phyloP scores from a whole-genome alignment of 371 early-diverging fungal species.

The Mucor circinelloides region DNA sequence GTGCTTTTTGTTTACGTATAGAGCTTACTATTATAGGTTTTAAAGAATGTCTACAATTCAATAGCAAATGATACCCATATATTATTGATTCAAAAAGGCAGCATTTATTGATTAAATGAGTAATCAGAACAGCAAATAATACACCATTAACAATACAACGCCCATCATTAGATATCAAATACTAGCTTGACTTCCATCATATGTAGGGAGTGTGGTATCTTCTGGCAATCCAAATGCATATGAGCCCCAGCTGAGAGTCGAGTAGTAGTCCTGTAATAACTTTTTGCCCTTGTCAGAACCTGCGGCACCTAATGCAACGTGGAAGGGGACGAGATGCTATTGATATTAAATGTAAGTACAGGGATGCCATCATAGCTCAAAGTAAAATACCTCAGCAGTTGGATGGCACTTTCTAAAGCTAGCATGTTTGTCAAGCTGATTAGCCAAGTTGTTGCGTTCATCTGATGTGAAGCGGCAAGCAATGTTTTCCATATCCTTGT shows the following conservation, averaged over 20 bases:
- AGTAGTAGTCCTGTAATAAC: conserved; percentile 23
- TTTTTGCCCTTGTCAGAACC: conserved; percentile 29
- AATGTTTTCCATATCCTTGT: conserved; percentile 25
- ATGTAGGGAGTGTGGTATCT: conserved; percentile 18
- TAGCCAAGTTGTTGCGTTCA: conserved; percentile 25
- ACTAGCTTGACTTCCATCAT: not conserved
- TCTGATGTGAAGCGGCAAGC: conserved; percentile 18
- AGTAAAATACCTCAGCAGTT: conserved; percentile 32
- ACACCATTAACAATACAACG: not conserved
- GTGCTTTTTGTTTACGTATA: no score
- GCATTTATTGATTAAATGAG: not conserved
- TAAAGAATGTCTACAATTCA: not conserved
- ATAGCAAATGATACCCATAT: not conserved
- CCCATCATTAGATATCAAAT: not conserved
- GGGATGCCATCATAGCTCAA: no score
- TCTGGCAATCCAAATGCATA: conserved; percentile 32
- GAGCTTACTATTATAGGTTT: no score
- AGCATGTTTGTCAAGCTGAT: conserved; percentile 25
- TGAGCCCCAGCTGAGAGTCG: conserved; percentile 31
- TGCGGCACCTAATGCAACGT: conserved; percentile 40
- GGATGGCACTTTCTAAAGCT: conserved; percentile 37
- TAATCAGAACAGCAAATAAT: not conserved
- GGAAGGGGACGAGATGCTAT: conserved; percentile 39
- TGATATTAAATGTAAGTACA: not conserved
- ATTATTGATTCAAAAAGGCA: not conserved